Evolutionary conservation across 2,329 filamentous ascomycete species (phyloP), one percentile per base, ranked within the genome.

Genomic region (Apiospora kogelbergensis): DNA sequence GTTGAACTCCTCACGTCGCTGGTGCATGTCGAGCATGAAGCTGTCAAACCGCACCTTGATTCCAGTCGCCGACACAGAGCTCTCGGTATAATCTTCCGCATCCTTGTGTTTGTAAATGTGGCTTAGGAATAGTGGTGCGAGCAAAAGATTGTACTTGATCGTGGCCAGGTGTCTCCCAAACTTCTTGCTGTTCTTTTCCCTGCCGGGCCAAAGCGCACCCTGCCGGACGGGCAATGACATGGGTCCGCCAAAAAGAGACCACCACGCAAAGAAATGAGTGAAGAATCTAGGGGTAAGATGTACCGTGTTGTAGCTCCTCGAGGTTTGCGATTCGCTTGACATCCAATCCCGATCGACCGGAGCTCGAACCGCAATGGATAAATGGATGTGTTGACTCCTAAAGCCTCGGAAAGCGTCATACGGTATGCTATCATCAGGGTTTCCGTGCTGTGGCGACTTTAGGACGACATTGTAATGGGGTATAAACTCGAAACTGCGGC

Each of bases 61-160:
- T n/a, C 97, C 96, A 4, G 96, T 99, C 0, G 95, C 95, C 63
- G 94, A 96, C 6, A 97, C 93, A 0, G 91, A 86, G 67, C 82
- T 85, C 71, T 95, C 91, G 0, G 88, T 86, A 76, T 93, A 93
- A 70, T 97, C 94, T 76, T 98, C 95, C 0, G 90, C 90, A 76
- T 99, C 96, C 78, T 98, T 98, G 83, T 99, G 96, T 80, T 98
- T 98, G 83, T 99, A 99, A 41, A 99, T 94, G 75, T 99, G 96
- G 74, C 95, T 97, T 72, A 99, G 88, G 79, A 97, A 99, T 2
- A 99, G 83, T 0, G 96, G 96, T 2, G 96, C 97, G 20, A 99
- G 84, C 3, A 98, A 86, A 26, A 99, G 83, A 71, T 95, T 98
- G 82, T 98, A 98, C 84, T 99, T 99, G 84, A 99, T 95, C 10